Evolutionary conservation across 2,329 filamentous ascomycete species (phyloP).

Genomic region (Penicillium sp.): DNA sequence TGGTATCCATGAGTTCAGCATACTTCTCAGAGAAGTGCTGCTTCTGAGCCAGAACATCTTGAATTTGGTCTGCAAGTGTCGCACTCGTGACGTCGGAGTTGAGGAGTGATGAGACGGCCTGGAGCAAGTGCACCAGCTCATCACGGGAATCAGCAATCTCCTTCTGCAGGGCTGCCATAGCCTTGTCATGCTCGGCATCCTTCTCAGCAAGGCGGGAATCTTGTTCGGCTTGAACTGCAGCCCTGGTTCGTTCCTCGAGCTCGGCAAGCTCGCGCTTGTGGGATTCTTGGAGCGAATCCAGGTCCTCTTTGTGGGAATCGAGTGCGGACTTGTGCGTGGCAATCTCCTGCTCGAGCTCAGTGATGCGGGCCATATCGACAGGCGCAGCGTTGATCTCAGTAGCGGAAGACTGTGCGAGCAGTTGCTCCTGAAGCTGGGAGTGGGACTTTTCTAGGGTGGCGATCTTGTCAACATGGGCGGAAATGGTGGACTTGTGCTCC

Average conservation of each 20-base stretch:
- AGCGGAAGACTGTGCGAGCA: constrained; percentile 65
- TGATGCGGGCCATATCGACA: constrained; percentile 50
- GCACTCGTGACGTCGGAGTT: constrained; percentile 57
- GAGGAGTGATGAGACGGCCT: constrained; percentile 54
- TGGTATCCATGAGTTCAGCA: constrained; percentile 42
- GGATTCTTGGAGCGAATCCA: constrained; percentile 55
- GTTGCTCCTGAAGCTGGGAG: constrained; percentile 63
- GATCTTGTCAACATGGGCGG: constrained; percentile 68
- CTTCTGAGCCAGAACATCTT: constrained; percentile 50
- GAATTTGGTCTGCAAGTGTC: constrained; percentile 63
- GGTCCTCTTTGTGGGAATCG: constrained; percentile 55
- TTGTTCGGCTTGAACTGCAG: constrained; percentile 40
- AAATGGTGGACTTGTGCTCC: constrained; percentile 75
- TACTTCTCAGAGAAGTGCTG: constrained; percentile 46
- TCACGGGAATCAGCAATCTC: constrained; percentile 68
- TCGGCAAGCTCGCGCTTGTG: constrained; percentile 50
- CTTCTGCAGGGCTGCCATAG: constrained; percentile 60
- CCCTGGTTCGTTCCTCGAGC: constrained; percentile 40
- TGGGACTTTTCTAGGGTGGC: constrained; percentile 74
- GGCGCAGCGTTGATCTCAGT: constrained; percentile 59
- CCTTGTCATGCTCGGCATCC: constrained; percentile 61
- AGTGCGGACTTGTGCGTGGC: constrained; percentile 58
- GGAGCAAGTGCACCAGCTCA: constrained; percentile 65
- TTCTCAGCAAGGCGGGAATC: constrained; percentile 49
- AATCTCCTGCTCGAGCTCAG: constrained; percentile 59